A percentile compares a stretch with the other conserved stretches of the same genome.
Evolutionary conservation across 2,329 filamentous ascomycete species (phyloP).

Genomic region (Grosmannia huntii): DNA sequence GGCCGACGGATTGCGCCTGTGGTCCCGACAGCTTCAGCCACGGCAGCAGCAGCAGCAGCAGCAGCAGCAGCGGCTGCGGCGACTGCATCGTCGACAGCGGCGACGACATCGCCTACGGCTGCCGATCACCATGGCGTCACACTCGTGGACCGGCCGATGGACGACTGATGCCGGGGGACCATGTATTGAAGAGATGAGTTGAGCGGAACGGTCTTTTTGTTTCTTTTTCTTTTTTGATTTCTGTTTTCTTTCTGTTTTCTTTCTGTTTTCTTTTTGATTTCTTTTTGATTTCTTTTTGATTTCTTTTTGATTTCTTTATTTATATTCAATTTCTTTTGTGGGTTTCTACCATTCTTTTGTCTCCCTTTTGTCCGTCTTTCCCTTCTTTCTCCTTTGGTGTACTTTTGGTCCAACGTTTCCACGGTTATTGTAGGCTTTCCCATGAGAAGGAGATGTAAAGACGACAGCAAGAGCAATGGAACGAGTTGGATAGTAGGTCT

Average conservation of each 20-base stretch:
- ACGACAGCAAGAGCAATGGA: not conserved
- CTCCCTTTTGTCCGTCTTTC: not conserved
- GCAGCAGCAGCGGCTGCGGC: not conserved
- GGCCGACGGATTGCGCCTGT: slow-evolving; percentile 33
- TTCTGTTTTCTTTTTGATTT: not conserved
- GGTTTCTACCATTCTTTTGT: not conserved
- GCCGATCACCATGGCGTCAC: slow-evolving; percentile 41
- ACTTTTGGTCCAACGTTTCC: not conserved
- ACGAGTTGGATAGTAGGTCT: not conserved
- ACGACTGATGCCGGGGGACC: slow-evolving; percentile 18
- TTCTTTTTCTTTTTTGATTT: not conserved
- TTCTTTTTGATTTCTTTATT: not conserved
- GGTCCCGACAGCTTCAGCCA: slow-evolving; percentile 10
- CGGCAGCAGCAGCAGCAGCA: not conserved
- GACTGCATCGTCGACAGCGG: no score
- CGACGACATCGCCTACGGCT: slow-evolving; percentile 9
- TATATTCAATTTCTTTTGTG: not conserved
- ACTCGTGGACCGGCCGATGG: slow-evolving; percentile 66
- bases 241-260: not conserved
- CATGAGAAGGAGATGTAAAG: not conserved
- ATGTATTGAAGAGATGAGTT: not conserved
- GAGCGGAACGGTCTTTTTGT: not conserved
- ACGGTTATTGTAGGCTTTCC: no score
- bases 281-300: no score
- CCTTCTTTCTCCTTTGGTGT: not conserved